A percentile compares a stretch with the other conserved stretches of the same genome.
Conservation (phyloP, 495 filamentous ascomycete genomes). For the Hypomontagnella monticulosa region DNA sequence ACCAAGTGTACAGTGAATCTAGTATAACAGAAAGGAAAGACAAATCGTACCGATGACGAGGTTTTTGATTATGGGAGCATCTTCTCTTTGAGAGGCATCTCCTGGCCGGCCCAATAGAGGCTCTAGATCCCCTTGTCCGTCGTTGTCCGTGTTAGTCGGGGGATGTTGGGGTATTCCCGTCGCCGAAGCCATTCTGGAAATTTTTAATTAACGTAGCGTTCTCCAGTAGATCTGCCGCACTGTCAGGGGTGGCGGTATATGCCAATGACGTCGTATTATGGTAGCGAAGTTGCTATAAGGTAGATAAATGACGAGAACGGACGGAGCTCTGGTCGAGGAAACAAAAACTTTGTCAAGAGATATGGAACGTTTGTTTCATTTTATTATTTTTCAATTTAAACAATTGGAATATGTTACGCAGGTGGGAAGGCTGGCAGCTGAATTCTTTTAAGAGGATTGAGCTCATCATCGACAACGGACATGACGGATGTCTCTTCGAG, state of each 20-base stretch:
- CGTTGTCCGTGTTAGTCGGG: constrained; percentile 45
- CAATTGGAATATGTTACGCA: background rate
- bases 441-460: constrained; percentile 30
- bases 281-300: background rate
- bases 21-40: constrained; percentile 6
- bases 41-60: constrained; percentile 73
- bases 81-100: constrained; percentile 74
- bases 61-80: constrained; percentile 71
- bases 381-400: constrained; percentile 28
- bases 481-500: constrained; percentile 33
- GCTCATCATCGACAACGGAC: constrained; percentile 43
- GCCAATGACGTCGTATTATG: background rate
- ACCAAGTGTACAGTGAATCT: constrained; percentile 1
- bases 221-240: constrained; percentile 14
- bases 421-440: constrained; percentile 16
- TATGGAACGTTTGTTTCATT: constrained; percentile 22
- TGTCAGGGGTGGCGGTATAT: background rate
- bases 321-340: background rate
- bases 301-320: background rate
- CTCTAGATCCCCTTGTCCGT: constrained; percentile 67
- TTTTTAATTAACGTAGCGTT: constrained; percentile 29
- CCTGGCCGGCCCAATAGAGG: constrained; percentile 80
- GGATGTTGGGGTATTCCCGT: constrained; percentile 60
- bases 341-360: constrained; percentile 12
- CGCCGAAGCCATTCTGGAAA: constrained; percentile 62